phyloP scores from a whole-genome alignment of 2,329 filamentous ascomycete genomes.

The Bipolaris oryzae region DNA sequence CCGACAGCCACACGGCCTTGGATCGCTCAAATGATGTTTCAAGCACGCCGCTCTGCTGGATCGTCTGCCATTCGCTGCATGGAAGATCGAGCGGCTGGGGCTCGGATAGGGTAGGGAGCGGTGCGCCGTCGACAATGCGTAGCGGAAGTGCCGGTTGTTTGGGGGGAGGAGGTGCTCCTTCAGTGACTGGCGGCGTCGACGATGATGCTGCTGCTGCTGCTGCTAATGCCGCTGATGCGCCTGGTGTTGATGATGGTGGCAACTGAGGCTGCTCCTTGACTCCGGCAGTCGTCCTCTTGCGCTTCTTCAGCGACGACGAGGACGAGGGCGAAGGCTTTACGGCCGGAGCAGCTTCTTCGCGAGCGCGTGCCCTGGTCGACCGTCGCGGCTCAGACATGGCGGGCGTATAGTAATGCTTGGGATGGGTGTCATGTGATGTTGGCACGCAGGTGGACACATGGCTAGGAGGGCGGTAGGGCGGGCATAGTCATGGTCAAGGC shows the following conservation, averaged over 20 bases:
- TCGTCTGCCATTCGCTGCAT: slow-evolving; percentile 71
- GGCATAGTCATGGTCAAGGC: too few relatives aligned
- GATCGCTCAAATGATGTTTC: slow-evolving; percentile 75
- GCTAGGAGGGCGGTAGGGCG: too few relatives aligned
- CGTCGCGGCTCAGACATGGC: slow-evolving; percentile 46
- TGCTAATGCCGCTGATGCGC: too few relatives aligned
- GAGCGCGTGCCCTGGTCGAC: slow-evolving; percentile 45
- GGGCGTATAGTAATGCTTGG: not conserved
- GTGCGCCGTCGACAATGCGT: slow-evolving; percentile 67
- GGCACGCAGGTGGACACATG: too few relatives aligned
- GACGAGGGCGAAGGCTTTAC: too few relatives aligned
- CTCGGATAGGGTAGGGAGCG: slow-evolving; percentile 72
- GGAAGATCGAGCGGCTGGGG: slow-evolving; percentile 69
- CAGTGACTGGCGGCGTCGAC: slow-evolving; percentile 29
- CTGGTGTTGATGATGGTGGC: slow-evolving; percentile 21
- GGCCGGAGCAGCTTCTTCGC: slow-evolving; percentile 39
- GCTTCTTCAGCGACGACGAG: slow-evolving; percentile 26
- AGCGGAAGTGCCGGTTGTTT: slow-evolving; percentile 59
- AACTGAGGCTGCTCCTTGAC: slow-evolving; percentile 37
- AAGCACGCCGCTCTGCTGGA: slow-evolving; percentile 77
- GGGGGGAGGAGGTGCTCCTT: slow-evolving; percentile 17
- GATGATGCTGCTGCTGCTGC: slow-evolving; percentile 8
- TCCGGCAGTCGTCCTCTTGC: slow-evolving; percentile 37
- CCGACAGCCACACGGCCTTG: slow-evolving; percentile 58
- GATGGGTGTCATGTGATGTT: slow-evolving; percentile 1